Evolutionary conservation across 345 rosid species (phyloP).

Genomic region (Gossypium anomalum): DNA sequence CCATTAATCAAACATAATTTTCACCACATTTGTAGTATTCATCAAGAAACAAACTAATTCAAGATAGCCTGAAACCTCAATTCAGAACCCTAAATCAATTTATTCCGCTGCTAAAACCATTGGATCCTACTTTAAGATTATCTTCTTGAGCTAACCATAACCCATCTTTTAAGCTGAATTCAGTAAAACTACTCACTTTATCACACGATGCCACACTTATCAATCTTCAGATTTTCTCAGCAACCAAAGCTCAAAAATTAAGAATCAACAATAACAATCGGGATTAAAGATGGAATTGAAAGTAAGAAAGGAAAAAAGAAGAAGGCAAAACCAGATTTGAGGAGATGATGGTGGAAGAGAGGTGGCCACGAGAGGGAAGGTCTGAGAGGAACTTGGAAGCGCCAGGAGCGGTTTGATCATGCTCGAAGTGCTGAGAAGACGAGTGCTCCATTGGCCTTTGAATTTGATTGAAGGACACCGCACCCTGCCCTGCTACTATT

Average conservation of each 20-base stretch:
- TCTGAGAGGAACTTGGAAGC: constrained; percentile 57
- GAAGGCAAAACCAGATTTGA: constrained; percentile 49
- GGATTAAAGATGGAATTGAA: not conserved
- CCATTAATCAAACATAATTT: not conserved
- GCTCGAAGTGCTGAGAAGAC: constrained; percentile 36
- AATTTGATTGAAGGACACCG: too few species aligned
- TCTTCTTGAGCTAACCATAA: not conserved
- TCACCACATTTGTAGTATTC: not conserved
- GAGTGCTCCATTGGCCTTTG: constrained; percentile 55
- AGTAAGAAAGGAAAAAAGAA: not conserved
- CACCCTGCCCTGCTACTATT: too few species aligned
- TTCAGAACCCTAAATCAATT: not conserved
- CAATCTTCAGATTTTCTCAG: not conserved
- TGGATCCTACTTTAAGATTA: too few species aligned
- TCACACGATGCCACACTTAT: not conserved
- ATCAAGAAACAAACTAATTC: not conserved
- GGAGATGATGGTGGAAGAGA: constrained; percentile 62
- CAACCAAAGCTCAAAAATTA: not conserved
- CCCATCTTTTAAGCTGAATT: not conserved
- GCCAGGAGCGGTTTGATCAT: constrained; percentile 26
- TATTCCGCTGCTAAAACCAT: not conserved
- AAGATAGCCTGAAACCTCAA: not conserved
- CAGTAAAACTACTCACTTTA: not conserved
- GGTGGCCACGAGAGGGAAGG: constrained; percentile 79
- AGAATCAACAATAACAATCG: not conserved